These are phyloP conservation scores for Phaeosphaeriaceae sp. DNA, from an alignment of 2,329 filamentous ascomycete species.

Conservation along the genomic window DNA sequence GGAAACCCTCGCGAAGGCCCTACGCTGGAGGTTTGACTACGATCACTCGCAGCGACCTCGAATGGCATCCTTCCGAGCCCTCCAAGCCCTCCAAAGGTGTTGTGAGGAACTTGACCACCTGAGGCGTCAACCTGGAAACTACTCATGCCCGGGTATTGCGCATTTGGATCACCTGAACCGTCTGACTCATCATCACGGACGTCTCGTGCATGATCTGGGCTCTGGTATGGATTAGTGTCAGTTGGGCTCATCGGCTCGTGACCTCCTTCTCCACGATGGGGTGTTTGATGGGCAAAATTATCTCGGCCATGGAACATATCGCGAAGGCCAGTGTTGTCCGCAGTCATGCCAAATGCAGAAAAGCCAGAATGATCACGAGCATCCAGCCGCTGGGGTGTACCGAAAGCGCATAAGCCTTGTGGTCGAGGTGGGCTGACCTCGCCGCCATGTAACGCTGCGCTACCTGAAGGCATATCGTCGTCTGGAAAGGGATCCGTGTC, in stretches of 20 bases:
- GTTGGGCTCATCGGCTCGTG: slow-evolving; percentile 85
- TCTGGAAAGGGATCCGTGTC: slow-evolving; percentile 77
- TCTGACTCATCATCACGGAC: slow-evolving; percentile 67
- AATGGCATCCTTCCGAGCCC: slow-evolving; percentile 55
- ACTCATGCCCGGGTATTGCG: slow-evolving; percentile 59
- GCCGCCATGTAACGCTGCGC: slow-evolving; percentile 76
- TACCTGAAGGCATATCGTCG: slow-evolving; percentile 70
- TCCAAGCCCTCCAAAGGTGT: slow-evolving; percentile 63
- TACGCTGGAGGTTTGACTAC: slow-evolving; percentile 90
- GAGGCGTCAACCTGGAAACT: slow-evolving; percentile 59
- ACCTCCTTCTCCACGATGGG: slow-evolving; percentile 52
- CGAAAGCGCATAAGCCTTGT: slow-evolving; percentile 53
- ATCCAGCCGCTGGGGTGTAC: slow-evolving; percentile 54
- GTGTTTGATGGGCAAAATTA: slow-evolving; percentile 63
- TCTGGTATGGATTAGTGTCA: slow-evolving; percentile 95
- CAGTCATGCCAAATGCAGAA: slow-evolving; percentile 65
- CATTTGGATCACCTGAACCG: slow-evolving; percentile 60
- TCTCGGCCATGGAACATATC: slow-evolving; percentile 64
- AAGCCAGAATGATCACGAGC: slow-evolving; percentile 65
- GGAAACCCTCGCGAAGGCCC: slow-evolving; percentile 76
- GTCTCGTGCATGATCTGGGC: slow-evolving; percentile 76
- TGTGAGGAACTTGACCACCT: slow-evolving; percentile 50
- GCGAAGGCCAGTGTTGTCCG: slow-evolving; percentile 63
- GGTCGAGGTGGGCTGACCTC: slow-evolving; percentile 66
- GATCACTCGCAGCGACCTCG: slow-evolving; percentile 75